Percentiles rank a stretch among this genome's conserved stretches.
phyloP scores from a whole-genome alignment of 2,329 filamentous ascomycete species.

The Colletotrichum lini region DNA sequence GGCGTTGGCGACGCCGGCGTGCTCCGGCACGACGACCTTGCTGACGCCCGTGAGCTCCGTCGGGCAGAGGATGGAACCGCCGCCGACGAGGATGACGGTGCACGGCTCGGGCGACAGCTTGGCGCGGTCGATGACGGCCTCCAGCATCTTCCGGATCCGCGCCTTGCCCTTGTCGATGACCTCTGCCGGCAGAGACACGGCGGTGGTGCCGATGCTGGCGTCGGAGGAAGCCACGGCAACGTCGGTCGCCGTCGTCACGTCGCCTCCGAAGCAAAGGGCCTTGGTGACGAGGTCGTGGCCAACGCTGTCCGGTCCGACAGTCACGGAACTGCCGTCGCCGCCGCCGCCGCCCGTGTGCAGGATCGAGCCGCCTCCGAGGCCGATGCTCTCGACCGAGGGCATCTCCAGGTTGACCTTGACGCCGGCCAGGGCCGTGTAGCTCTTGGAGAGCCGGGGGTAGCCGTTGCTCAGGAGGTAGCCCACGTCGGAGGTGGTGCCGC shows the following conservation, averaged over 20 bases:
- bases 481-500: constrained; percentile 46
- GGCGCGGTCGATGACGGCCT: constrained; percentile 45
- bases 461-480: constrained; percentile 45
- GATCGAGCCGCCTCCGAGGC: constrained; percentile 45
- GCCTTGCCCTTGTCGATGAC: constrained; percentile 31
- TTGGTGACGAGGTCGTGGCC: constrained; percentile 45
- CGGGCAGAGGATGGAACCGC: constrained; percentile 44
- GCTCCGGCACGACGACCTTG: constrained; percentile 42
- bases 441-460: constrained; percentile 45
- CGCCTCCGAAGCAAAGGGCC: constrained; percentile 46
- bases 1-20: constrained; percentile 45
- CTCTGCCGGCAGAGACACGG: background rate
- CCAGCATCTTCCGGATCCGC: constrained; percentile 42
- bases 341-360: constrained; percentile 20
- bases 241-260: constrained; percentile 45
- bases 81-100: constrained; percentile 46
- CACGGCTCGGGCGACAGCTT: constrained; percentile 45
- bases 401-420: constrained; percentile 47
- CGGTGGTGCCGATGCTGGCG: constrained; percentile 14
- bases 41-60: constrained; percentile 42
- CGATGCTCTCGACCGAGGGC: constrained; percentile 47
- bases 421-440: constrained; percentile 45
- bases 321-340: constrained; percentile 7
- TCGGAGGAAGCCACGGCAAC: constrained; percentile 42
- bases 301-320: constrained; percentile 47